phyloP scores from a whole-genome alignment of 2,329 filamentous ascomycete species.

The Cercospora canescens region DNA sequence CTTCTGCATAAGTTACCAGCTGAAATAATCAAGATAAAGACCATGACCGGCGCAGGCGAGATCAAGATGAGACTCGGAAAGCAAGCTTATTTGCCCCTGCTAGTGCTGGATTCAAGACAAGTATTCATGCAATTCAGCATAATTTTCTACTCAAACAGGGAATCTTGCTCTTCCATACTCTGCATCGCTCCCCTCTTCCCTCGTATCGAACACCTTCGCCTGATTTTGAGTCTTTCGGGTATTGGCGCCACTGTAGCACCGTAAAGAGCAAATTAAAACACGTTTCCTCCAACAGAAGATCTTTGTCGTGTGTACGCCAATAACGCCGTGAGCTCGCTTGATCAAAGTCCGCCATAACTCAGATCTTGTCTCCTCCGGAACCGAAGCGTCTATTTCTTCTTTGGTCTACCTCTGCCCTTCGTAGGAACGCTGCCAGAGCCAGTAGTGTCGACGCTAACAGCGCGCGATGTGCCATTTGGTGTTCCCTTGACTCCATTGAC shows the following conservation, averaged over 20 bases:
- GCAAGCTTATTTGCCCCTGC: too few relatives aligned
- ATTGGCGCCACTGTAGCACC: not conserved
- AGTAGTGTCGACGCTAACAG: slow-evolving; percentile 82
- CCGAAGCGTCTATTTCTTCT: slow-evolving; percentile 26
- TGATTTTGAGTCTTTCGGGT: not conserved
- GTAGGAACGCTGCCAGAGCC: slow-evolving; percentile 53
- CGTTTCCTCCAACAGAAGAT: not conserved
- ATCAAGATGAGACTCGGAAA: too few relatives aligned
- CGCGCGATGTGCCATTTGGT: slow-evolving; percentile 76
- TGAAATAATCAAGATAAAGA: not conserved
- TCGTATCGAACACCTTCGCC: not conserved
- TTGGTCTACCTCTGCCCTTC: slow-evolving; percentile 46
- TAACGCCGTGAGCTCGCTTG: not conserved
- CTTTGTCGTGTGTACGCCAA: not conserved
- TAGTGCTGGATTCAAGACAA: not conserved
- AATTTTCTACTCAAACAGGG: not conserved
- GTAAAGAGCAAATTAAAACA: not conserved
- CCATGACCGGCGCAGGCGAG: too few relatives aligned
- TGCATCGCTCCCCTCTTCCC: not conserved
- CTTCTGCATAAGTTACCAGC: too few relatives aligned
- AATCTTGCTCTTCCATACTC: not conserved
- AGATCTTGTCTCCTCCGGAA: not conserved
- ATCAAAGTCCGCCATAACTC: not conserved
- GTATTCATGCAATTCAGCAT: not conserved
- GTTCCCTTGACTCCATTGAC: slow-evolving; percentile 84